phyloP scores from a whole-genome alignment of 2,329 filamentous ascomycete species.

The Mycogone perniciosa region DNA sequence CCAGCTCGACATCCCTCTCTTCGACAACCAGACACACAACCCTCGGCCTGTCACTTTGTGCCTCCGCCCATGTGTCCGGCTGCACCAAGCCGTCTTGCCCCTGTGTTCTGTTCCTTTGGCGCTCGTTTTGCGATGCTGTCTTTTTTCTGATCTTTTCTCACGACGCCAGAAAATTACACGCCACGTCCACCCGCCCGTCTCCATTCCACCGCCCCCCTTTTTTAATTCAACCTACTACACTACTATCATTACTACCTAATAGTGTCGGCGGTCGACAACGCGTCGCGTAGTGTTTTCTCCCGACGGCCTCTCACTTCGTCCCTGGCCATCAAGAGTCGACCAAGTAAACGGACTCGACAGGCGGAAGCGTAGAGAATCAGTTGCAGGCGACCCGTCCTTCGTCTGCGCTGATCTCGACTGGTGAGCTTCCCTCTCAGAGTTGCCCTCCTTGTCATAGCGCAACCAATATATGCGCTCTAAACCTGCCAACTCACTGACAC shows the following conservation, averaged over 20 bases:
- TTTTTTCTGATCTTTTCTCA: slow-evolving; percentile 15
- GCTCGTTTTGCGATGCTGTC: slow-evolving; percentile 24
- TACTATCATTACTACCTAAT: neutral
- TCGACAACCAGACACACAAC: slow-evolving; percentile 10
- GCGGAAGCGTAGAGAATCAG: slow-evolving; percentile 43
- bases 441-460: slow-evolving; percentile 4
- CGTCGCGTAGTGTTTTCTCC: slow-evolving; percentile 25
- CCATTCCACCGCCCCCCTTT: slow-evolving; percentile 17
- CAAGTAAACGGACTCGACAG: slow-evolving; percentile 18
- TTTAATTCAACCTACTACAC: neutral
- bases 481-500: slow-evolving; percentile 20
- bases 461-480: slow-evolving; percentile 15
- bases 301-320: slow-evolving; percentile 6
- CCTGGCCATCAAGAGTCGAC: slow-evolving; percentile 17
- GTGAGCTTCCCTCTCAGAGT: slow-evolving; percentile 31
- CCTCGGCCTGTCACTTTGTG: neutral
- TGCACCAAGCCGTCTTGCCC: slow-evolving; percentile 20
- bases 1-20: slow-evolving; percentile 9
- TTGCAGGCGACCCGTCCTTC: slow-evolving; percentile 51
- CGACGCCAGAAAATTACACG: slow-evolving; percentile 13
- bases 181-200: slow-evolving; percentile 4
- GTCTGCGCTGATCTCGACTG: slow-evolving; percentile 58
- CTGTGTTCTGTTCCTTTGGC: slow-evolving; percentile 16
- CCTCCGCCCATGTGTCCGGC: slow-evolving; percentile 27
- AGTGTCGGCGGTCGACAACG: slow-evolving; percentile 21